These are phyloP conservation scores for Sclerotinia sclerotiorum DNA, from an alignment of 2,329 filamentous ascomycete species.

Conservation along the genomic window DNA sequence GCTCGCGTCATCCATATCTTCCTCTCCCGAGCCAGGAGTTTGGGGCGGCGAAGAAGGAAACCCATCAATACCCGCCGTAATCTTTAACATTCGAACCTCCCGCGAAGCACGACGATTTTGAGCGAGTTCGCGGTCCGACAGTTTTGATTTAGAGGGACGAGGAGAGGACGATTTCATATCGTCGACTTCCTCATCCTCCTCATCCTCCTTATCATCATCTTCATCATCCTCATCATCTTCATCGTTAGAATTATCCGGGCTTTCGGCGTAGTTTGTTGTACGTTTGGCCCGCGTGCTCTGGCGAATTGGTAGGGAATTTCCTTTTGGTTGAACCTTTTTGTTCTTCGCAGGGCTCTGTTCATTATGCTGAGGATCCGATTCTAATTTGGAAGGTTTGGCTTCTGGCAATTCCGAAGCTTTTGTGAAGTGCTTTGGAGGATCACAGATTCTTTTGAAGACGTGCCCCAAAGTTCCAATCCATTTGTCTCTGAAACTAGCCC, in stretches of 20 bases:
- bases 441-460: constrained; percentile 58
- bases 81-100: constrained; percentile 35
- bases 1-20: constrained; percentile 27
- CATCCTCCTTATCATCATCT: background rate
- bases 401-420: constrained; percentile 20
- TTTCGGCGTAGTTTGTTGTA: constrained; percentile 35
- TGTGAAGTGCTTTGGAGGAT: constrained; percentile 37
- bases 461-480: constrained; percentile 72
- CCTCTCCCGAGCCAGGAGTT: constrained; percentile 13
- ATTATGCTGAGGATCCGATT: background rate
- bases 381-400: background rate
- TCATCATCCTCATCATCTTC: constrained; percentile 23
- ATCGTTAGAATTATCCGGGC: constrained; percentile 29
- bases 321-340: background rate
- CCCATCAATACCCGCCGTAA: constrained; percentile 36
- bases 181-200: constrained; percentile 24
- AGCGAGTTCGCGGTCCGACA: constrained; percentile 16
- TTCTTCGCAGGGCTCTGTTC: constrained; percentile 28
- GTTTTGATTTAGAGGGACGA: background rate
- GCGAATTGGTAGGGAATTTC: constrained; percentile 22
- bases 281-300: constrained; percentile 25
- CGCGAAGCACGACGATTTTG: constrained; percentile 28
- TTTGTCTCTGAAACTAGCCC: constrained; percentile 73
- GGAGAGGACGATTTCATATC: constrained; percentile 10
- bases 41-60: constrained; percentile 26